Conservation (phyloP, 768 basidiomycete species). For the Amanita inopinata region DNA sequence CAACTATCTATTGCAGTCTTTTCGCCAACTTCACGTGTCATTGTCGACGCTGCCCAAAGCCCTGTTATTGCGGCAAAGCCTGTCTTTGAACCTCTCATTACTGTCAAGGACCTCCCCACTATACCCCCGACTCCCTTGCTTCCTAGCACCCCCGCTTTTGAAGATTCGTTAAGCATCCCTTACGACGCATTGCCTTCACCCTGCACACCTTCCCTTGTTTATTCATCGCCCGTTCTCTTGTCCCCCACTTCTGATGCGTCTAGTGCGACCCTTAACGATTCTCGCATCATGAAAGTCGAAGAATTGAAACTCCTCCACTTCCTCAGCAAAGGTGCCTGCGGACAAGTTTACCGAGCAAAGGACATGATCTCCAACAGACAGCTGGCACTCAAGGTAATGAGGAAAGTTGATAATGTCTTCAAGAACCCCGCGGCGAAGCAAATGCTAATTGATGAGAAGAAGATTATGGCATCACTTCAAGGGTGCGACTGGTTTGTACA, state of each 20-base stretch:
- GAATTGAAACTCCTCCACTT: slow-evolving; percentile 14
- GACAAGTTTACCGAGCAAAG: slow-evolving; percentile 20
- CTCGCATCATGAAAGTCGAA: neutral
- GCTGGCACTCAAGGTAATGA: slow-evolving; percentile 23
- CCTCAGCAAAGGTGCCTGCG: slow-evolving; percentile 20
- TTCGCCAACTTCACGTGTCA: neutral
- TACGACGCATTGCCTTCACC: neutral
- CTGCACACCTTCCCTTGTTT: neutral
- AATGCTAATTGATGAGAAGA: slow-evolving; percentile 11
- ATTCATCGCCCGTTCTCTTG: slow-evolving; percentile 3
- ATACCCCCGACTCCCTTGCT: slow-evolving; percentile 3
- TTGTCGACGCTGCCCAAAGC: neutral
- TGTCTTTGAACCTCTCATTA: neutral
- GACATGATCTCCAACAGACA: slow-evolving; percentile 15
- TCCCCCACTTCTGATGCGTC: neutral
- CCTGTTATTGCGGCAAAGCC: neutral
- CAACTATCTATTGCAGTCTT: neutral
- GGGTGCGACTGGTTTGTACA: slow-evolving; percentile 9
- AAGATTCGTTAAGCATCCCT: slow-evolving; percentile 2
- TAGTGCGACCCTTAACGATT: neutral
- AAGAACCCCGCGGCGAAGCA: slow-evolving; percentile 15
- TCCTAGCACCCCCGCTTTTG: slow-evolving; percentile 4
- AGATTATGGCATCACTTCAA: slow-evolving; percentile 3
- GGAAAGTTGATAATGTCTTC: slow-evolving; percentile 14
- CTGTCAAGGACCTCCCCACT: neutral